Evolutionary conservation across 306 rosid species (phyloP).

Genomic region (Myrica gale): DNA sequence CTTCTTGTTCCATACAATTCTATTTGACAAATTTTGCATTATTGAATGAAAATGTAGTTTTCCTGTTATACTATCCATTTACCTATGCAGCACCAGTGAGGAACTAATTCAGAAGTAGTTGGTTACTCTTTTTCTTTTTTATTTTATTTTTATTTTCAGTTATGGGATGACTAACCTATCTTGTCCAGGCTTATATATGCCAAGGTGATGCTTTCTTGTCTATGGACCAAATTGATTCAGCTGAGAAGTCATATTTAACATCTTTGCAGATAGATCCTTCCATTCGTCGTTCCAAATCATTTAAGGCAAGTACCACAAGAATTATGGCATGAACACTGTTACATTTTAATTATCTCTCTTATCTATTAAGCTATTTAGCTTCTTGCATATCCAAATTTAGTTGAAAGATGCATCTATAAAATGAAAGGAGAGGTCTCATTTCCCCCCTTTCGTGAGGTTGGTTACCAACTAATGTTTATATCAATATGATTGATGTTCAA

Average conservation of each 20-base stretch:
- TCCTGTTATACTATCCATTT: not conserved
- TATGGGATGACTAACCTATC: conserved; percentile 3
- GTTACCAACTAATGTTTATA: not conserved
- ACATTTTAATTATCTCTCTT: not conserved
- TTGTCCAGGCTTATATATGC: conserved; percentile 74
- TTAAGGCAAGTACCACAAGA: conserved; percentile 52
- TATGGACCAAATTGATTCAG: conserved; percentile 52
- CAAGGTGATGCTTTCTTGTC: conserved; percentile 77
- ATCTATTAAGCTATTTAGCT: not conserved
- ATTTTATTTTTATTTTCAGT: not conserved
- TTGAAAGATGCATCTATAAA: not conserved
- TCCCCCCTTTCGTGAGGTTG: not conserved
- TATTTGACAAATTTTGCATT: not conserved
- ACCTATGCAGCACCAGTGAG: not conserved
- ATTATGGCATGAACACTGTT: not conserved
- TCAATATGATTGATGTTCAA: not conserved
- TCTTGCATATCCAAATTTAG: not conserved
- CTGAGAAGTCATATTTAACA: conserved; percentile 64
- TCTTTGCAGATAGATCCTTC: conserved; percentile 68
- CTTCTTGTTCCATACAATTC: not conserved
- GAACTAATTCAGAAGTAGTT: not conserved
- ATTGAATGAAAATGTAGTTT: no score
- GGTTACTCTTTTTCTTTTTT: not conserved
- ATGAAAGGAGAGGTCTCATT: not conserved
- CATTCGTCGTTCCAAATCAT: conserved; percentile 66